These are phyloP conservation scores for Leucocoprinus birnbaumii DNA, from an alignment of 768 basidiomycete species.

Conservation along the genomic window DNA sequence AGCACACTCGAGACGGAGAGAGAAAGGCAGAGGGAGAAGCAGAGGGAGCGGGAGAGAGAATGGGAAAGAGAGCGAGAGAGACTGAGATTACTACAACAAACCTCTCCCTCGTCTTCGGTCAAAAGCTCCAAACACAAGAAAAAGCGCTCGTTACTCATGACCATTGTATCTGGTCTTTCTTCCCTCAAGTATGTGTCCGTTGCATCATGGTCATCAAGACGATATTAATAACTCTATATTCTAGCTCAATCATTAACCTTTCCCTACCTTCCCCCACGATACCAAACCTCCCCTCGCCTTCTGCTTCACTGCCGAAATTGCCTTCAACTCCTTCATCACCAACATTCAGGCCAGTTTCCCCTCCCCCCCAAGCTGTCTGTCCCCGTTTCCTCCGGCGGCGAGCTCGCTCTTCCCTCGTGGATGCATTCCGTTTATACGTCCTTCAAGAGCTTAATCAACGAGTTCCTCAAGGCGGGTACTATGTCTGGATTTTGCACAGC, in stretches of 20 bases:
- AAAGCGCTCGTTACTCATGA: slow-evolving; percentile 68
- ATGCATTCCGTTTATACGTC: slow-evolving; percentile 62
- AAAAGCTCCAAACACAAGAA: slow-evolving; percentile 58
- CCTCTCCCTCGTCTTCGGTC: slow-evolving; percentile 23
- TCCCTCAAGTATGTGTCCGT: slow-evolving; percentile 45
- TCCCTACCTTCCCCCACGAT: slow-evolving; percentile 23
- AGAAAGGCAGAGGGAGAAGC: slow-evolving; percentile 28
- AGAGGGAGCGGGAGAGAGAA: slow-evolving; percentile 24
- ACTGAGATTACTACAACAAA: slow-evolving; percentile 17
- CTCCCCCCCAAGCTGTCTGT: slow-evolving; percentile 23
- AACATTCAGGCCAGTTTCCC: slow-evolving; percentile 12
- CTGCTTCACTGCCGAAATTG: slow-evolving; percentile 18
- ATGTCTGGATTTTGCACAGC: slow-evolving; percentile 51
- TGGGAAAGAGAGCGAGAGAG: slow-evolving; percentile 28
- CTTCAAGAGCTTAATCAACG: slow-evolving; percentile 47
- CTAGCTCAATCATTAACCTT: slow-evolving; percentile 26
- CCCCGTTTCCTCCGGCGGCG: slow-evolving; percentile 43
- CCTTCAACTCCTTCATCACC: slow-evolving; percentile 21
- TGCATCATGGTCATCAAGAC: not conserved
- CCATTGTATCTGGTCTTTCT: slow-evolving; percentile 32
- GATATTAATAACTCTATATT: slow-evolving; percentile 4
- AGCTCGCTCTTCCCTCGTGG: slow-evolving; percentile 66
- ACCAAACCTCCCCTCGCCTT: slow-evolving; percentile 24
- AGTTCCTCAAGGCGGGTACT: slow-evolving; percentile 39
- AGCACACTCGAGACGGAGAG: slow-evolving; percentile 41